Percentiles rank a stretch among this genome's conserved stretches.
phyloP scores from a whole-genome alignment of 148 eudicot genomes.

The Rhododendron griersonianum region DNA sequence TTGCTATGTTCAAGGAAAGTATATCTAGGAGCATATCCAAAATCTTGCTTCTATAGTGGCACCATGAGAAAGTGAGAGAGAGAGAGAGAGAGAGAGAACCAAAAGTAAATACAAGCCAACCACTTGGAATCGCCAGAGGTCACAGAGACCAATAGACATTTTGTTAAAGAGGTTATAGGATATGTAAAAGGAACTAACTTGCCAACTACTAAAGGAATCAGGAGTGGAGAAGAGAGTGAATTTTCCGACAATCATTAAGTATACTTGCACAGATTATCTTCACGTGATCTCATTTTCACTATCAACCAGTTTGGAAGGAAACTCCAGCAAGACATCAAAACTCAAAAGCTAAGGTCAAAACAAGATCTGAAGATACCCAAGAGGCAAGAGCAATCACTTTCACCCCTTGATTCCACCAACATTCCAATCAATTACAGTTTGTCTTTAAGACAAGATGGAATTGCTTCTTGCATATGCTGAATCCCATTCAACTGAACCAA shows the following conservation, averaged over 20 bases:
- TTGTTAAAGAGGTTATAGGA: neutral
- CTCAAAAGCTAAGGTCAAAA: neutral
- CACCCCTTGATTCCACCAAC: neutral
- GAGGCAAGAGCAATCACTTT: neutral
- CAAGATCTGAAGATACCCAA: neutral
- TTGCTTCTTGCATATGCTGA: neutral
- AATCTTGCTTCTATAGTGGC: neutral
- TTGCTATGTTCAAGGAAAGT: neutral
- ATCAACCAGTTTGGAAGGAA: neutral
- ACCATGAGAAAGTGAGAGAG: neutral
- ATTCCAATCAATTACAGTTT: neutral
- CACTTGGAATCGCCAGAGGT: neutral
- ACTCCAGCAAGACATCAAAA: neutral
- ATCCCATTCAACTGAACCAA: neutral
- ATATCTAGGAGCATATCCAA: neutral
- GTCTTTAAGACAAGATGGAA: neutral
- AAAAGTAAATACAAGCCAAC: neutral
- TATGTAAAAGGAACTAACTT: neutral
- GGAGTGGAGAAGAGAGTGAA: neutral
- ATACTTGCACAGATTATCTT: neutral
- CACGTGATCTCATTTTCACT: neutral
- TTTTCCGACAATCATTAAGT: neutral
- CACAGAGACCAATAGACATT: neutral
- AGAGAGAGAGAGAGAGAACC: neutral
- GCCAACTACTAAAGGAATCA: neutral